phyloP scores from a whole-genome alignment of 2,329 filamentous ascomycete species.

The Pseudogymnoascus sp. region DNA sequence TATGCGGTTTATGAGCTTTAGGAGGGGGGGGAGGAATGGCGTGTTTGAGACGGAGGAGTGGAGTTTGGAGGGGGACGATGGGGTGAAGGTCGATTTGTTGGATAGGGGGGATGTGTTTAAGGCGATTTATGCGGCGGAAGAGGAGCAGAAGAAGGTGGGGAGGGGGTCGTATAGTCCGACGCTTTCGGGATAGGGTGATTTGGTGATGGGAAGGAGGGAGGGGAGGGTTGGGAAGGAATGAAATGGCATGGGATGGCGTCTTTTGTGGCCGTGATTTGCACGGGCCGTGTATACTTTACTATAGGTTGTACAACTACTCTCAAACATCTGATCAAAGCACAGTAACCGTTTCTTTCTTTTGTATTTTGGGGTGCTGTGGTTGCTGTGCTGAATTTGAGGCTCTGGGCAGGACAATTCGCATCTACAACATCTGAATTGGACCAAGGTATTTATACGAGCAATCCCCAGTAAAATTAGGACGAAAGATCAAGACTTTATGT shows the following conservation, averaged over 20 bases:
- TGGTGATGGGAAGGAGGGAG: not conserved
- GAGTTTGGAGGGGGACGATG: conserved; percentile 67
- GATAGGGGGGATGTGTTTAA: conserved; percentile 65
- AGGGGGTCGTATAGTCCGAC: conserved; percentile 31
- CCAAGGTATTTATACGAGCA: not conserved
- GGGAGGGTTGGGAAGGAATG: not conserved
- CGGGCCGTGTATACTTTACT: conserved; percentile 8
- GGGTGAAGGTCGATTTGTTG: conserved; percentile 63
- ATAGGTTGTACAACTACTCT: conserved; percentile 10
- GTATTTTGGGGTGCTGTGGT: not conserved
- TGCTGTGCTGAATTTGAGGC: not conserved
- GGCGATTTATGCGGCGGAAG: conserved; percentile 33
- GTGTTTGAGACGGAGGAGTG: conserved; percentile 86
- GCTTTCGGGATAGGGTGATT: not conserved
- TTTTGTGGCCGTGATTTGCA: conserved; percentile 1
- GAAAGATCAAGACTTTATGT: conserved; percentile 2
- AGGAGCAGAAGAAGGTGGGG: conserved; percentile 36
- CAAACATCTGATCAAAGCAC: not conserved
- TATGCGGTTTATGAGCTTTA: conserved; percentile 74
- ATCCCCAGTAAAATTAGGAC: not conserved
- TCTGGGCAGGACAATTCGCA: not conserved
- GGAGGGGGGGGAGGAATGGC: conserved; percentile 54
- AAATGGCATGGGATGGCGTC: conserved; percentile 18
- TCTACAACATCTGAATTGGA: not conserved
- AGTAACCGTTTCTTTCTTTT: too few species aligned